Evolutionary conservation across 768 basidiomycete species (phyloP).

Genomic region (Lentinula sp.): DNA sequence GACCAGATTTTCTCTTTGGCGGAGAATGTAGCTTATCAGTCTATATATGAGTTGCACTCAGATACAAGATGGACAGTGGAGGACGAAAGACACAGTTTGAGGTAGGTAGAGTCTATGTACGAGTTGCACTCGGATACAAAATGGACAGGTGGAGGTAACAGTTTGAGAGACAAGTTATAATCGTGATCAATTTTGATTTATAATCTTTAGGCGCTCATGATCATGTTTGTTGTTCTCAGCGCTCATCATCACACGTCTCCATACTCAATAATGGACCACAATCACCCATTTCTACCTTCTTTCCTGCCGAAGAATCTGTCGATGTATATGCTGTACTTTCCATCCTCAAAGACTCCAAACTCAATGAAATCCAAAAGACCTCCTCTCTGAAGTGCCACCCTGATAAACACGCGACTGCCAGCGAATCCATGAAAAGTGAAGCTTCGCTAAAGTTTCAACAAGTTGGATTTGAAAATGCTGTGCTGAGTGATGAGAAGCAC

Average conservation of each 20-base stretch:
- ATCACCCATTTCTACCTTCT: constrained; percentile 71
- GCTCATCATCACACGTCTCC: constrained; percentile 12
- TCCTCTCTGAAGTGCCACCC: constrained; percentile 83
- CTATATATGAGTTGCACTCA: too few species aligned
- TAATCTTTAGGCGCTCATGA: too few species aligned
- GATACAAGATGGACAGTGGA: too few species aligned
- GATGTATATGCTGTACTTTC: constrained; percentile 76
- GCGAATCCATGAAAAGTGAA: constrained; percentile 54
- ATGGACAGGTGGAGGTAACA: too few species aligned
- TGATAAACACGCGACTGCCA: constrained; percentile 74
- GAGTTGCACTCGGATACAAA: too few species aligned
- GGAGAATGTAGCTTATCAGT: too few species aligned
- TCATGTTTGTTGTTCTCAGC: too few species aligned
- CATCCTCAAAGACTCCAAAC: constrained; percentile 45
- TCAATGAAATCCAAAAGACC: constrained; percentile 78
- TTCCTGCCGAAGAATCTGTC: constrained; percentile 63
- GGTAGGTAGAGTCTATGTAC: too few species aligned
- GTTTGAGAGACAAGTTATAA: too few species aligned
- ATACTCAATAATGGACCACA: constrained; percentile 50
- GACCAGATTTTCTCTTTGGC: too few species aligned
- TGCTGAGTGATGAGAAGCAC: constrained; percentile 74
- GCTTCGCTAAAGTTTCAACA: constrained; percentile 84
- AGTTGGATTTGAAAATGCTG: constrained; percentile 89
- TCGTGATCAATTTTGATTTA: too few species aligned
- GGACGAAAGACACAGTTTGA: too few species aligned